These are phyloP conservation scores for Viola odorata DNA, from an alignment of 345 rosid genomes.

Conservation along the genomic window DNA sequence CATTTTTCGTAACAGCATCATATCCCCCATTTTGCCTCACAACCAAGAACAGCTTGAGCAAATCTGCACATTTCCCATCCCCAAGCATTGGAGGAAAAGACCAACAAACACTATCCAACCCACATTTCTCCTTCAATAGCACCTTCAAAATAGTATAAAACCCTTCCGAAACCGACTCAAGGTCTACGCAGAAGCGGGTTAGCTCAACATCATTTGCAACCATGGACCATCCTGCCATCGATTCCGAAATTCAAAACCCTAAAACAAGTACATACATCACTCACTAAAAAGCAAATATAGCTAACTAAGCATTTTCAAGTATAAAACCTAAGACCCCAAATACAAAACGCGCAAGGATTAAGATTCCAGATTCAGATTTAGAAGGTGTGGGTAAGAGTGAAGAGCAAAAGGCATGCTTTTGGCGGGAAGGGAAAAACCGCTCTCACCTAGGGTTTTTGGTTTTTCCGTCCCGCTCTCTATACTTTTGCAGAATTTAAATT, in stretches of 20 bases:
- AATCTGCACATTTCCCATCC: conserved; percentile 41
- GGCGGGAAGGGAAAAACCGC: conserved; percentile 27
- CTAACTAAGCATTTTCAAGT: background rate
- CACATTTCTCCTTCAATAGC: conserved; percentile 7
- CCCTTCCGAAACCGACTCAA: conserved; percentile 4
- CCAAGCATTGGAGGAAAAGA: conserved; percentile 46
- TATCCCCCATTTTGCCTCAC: conserved; percentile 52
- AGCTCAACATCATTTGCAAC: conserved; percentile 8
- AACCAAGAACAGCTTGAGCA: conserved; percentile 41
- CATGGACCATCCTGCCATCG: conserved; percentile 34
- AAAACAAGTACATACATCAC: conserved; percentile 7
- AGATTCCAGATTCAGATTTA: conserved; percentile 3
- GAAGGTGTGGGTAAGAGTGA: background rate
- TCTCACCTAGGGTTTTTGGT: conserved; percentile 33
- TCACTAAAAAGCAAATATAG: too few relatives aligned
- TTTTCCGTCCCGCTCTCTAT: conserved; percentile 16
- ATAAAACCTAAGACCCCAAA: background rate
- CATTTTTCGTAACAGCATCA: conserved; percentile 32
- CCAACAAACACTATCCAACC: conserved; percentile 8
- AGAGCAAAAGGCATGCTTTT: background rate
- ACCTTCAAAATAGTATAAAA: conserved; percentile 7
- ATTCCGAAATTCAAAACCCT: conserved; percentile 18
- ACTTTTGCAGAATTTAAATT: too few relatives aligned
- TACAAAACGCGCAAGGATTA: background rate
- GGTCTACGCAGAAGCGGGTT: conserved; percentile 7